Evolutionary conservation across 2,329 filamentous ascomycete species (phyloP).

Genomic region (Keithomyces neogunnii): DNA sequence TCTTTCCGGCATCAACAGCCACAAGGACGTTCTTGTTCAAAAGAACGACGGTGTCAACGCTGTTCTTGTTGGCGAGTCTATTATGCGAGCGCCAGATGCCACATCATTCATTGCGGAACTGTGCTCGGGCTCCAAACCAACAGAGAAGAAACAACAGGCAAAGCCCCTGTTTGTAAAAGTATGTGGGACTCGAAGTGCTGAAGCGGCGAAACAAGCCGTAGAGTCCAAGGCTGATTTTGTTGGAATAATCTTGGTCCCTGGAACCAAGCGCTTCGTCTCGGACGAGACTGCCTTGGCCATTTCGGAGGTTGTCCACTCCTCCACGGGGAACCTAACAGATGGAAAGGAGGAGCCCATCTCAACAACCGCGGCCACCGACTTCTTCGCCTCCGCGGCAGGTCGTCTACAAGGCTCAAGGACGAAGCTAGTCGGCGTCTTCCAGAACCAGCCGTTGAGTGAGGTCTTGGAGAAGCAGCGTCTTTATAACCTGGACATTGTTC

Average conservation of each 20-base stretch:
- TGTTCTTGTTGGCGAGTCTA: conserved; percentile 86
- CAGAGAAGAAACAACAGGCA: conserved; percentile 23
- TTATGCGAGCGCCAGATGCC: conserved; percentile 86
- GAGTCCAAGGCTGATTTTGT: conserved; percentile 85
- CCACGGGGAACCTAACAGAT: conserved; percentile 36
- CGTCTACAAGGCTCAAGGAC: conserved; percentile 50
- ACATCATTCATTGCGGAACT: conserved; percentile 75
- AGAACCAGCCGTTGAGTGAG: conserved; percentile 78
- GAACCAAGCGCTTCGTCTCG: conserved; percentile 70
- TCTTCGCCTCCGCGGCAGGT: conserved; percentile 52
- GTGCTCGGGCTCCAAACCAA: conserved; percentile 49
- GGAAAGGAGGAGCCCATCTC: conserved; percentile 17
- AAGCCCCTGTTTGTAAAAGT: conserved; percentile 74
- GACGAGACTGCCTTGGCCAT: conserved; percentile 74
- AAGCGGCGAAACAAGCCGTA: conserved; percentile 72
- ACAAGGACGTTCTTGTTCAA: conserved; percentile 82
- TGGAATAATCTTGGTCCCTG: conserved; percentile 83
- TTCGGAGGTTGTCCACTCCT: conserved; percentile 68
- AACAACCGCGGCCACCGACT: conserved; percentile 47
- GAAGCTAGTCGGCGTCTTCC: conserved; percentile 87
- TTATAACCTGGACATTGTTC: conserved; percentile 77
- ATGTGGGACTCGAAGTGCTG: conserved; percentile 78
- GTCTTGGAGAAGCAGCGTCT: conserved; percentile 69
- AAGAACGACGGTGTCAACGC: conserved; percentile 85
- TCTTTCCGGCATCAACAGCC: conserved; percentile 83